Evolutionary conservation across 495 filamentous ascomycete genomes (phyloP).

Genomic region (Friedmanniomyces simplex): DNA sequence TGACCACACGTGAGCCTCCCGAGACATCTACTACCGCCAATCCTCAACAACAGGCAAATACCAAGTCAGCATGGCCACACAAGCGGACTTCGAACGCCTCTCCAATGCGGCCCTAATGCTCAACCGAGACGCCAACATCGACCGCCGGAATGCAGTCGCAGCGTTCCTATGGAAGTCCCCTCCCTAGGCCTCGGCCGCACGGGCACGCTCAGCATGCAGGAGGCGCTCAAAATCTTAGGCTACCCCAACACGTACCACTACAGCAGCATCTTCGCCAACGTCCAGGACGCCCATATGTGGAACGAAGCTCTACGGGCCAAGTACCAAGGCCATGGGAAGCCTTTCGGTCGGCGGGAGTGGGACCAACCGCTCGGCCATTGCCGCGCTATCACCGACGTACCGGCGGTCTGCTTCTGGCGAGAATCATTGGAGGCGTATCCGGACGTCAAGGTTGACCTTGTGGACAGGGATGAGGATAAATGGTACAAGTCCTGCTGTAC

Average conservation of each 20-base stretch:
- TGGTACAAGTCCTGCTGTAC: conserved; percentile 30
- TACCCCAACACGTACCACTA: conserved; percentile 16
- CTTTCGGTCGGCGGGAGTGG: conserved; percentile 1
- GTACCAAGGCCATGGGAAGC: conserved; percentile 5
- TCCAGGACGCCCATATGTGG: conserved; percentile 15
- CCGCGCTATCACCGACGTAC: conserved; percentile 11
- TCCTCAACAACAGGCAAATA: neutral
- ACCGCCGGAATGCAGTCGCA: conserved; percentile 3
- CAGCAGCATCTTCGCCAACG: conserved; percentile 4
- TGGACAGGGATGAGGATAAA: conserved; percentile 31
- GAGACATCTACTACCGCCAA: no score
- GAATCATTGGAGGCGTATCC: conserved; percentile 14
- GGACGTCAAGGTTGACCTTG: conserved; percentile 36
- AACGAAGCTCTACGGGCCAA: conserved; percentile 2
- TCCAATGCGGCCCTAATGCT: conserved; percentile 5
- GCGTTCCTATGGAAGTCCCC: conserved; percentile 13
- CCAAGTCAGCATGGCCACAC: no score
- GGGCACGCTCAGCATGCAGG: conserved; percentile 12
- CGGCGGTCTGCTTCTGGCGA: conserved; percentile 4
- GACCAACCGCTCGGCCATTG: conserved; percentile 17
- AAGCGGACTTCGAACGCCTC: conserved; percentile 5
- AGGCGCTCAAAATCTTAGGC: conserved; percentile 11
- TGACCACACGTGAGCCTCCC: no score
- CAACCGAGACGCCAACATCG: conserved; percentile 4
- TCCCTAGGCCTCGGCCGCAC: conserved; percentile 10